Base-by-base conservation (phyloP, 2,329 filamentous ascomycete genomes). In the Xylaria polymorpha region DNA sequence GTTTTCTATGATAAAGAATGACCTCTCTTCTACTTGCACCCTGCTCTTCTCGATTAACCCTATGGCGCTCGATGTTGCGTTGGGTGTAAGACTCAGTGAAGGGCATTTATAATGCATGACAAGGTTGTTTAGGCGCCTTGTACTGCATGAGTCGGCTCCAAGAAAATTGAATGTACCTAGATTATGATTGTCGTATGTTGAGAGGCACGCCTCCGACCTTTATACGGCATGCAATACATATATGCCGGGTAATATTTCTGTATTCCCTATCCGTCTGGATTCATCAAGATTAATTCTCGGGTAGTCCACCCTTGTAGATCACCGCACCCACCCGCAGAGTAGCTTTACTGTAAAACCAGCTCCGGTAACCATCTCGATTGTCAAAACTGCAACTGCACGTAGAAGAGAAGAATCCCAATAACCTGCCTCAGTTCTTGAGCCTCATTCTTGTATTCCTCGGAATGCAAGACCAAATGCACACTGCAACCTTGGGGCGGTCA, bases 191-290 rank as follows among this genome's bases (percentile, higher is more conserved):
- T 61, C 25, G 32, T 56, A 57, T 55, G 25, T 18, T 15, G 55
- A 53, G 63, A 37, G 37, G 39, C 32, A 29, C 39, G 39, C 53
- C n/a, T 59, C 44, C 32, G 56, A 44, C 43, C 32, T 50, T 60
- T 46, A 58, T 67, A 61, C 37, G 44, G 64, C 43, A 35, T 43
- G 68, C 53, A 61, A 44, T 67, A 67, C 59, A 55, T 70, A 69
- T 69, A 67, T 70, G 61, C 68, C 68, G 68, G 68, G 39, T 70
- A 70, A 70, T 67, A 67, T 61, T 46, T 64, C 48, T 53, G 41
- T 67, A 62, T 55, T 61, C 43, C 68, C 43, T 44, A 61, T 65
- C 66, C 57, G 61, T 32, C 55, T 44, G 22, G 22, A 43, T 48
- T 68, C 68, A 63, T 70, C 57, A 68, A 64, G 51, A 53, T 70